Evolutionary conservation across 2,329 filamentous ascomycete genomes (phyloP), one percentile per base, ranked within the genome.

Genomic region (Sclerotinia subarctica): DNA sequence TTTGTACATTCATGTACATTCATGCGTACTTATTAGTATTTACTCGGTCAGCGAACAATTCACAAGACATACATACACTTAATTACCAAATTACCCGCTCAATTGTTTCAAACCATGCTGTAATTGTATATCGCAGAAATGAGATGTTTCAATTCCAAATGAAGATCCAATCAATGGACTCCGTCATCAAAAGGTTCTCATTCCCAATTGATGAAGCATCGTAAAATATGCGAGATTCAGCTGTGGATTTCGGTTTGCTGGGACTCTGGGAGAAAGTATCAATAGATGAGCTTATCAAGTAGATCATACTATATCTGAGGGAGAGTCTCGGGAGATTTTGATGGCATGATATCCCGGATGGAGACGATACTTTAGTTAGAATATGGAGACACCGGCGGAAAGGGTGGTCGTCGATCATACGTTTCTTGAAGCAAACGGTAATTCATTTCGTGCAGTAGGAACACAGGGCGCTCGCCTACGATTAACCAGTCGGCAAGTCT

Each of bases 381-480:
- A 21, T 32, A 59, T 59, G 56, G 56, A 60, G 19, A 35, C 19
- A 60, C 44, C 44, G 44, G 58, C 57, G 42, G 44, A 60, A 32
- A 49, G 58, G 52, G 53, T 49, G 52, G 53, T 38, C 29, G 64
- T 66, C 64, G 64, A 66, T 66, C 63, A 66, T 66, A 58, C 44
- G 29, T 46, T 19, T 49, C n/a, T 21, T 24, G 52, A 58, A 57
- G 26, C 51, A 35, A 60, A 60, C 26, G 42, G 26, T 19, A 13
- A 49, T 60, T 60, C 57, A 47, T 60, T 47, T 32, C 42, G 44
- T 32, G 26, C 58, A 35, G 26, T 24, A 17, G n/a, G 15, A 54
- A 26, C 57, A 60, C 57, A 47, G 42, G 42, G 57, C 57, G 57
- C 57, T 60, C 57, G 38, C 38, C 38, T 42, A 42, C 38, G 19